Conservation (phyloP, 305 asterid genomes). For the Solanum hybrid region DNA sequence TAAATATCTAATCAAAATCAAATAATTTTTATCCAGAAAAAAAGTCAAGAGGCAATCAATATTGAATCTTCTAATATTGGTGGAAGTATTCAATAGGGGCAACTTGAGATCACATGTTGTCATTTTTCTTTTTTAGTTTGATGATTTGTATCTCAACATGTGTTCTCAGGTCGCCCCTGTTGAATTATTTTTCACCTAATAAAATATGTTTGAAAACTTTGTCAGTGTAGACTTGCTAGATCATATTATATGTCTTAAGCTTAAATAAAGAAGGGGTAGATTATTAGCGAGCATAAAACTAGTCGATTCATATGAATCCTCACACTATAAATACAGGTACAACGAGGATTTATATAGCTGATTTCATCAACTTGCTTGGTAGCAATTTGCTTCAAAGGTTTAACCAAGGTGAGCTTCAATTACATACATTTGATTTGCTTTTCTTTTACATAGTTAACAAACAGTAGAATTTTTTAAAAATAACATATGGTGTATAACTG, state of each 20-base stretch:
- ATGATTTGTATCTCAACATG: not conserved
- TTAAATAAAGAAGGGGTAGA: not conserved
- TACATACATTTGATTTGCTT: not conserved
- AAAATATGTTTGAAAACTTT: not conserved
- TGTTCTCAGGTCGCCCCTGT: slow-evolving; percentile 7
- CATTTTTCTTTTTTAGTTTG: not conserved
- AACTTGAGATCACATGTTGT: not conserved
- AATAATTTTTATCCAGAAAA: not conserved
- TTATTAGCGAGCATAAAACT: not conserved
- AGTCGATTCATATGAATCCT: not conserved
- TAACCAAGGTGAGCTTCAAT: not conserved
- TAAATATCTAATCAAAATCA: not conserved
- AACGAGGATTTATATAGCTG: not conserved
- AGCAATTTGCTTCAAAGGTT: not conserved
- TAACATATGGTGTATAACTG: not conserved
- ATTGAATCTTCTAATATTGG: not conserved
- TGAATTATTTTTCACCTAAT: not conserved
- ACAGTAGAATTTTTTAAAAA: not conserved
- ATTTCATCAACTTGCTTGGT: not conserved
- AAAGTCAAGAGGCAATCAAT: not conserved
- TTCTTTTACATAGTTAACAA: not conserved
- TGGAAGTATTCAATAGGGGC: not conserved
- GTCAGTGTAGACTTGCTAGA: not conserved
- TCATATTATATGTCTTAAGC: not conserved
- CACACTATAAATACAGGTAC: not conserved